These are phyloP conservation scores for Porpolomopsis calyptriformis DNA, from an alignment of 768 basidiomycete genomes.

Conservation along the genomic window DNA sequence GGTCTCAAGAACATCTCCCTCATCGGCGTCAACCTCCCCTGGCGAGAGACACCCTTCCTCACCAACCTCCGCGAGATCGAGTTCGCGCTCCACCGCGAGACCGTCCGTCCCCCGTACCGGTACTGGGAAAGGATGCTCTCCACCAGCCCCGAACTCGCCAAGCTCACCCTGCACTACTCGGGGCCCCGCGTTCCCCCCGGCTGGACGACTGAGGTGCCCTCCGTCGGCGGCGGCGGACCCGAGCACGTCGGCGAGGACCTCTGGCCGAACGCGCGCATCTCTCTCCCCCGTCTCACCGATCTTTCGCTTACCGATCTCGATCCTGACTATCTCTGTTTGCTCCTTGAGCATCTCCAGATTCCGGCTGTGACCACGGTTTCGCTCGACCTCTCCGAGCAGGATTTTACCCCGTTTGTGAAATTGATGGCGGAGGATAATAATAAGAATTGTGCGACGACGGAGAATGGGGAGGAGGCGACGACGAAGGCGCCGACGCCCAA, in stretches of 20 bases:
- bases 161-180: slow-evolving; percentile 46
- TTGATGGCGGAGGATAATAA: slow-evolving; percentile 21
- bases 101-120: slow-evolving; percentile 43
- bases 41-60: slow-evolving; percentile 42
- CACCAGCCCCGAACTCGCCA: slow-evolving; percentile 35
- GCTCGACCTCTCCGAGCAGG: slow-evolving; percentile 45
- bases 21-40: slow-evolving; percentile 57
- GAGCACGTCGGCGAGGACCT: slow-evolving; percentile 24
- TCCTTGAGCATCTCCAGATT: slow-evolving; percentile 36
- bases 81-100: slow-evolving; percentile 50
- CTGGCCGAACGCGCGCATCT: slow-evolving; percentile 26
- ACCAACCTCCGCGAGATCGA: slow-evolving; percentile 39
- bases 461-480: neutral
- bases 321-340: slow-evolving; percentile 37
- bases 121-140: slow-evolving; percentile 48
- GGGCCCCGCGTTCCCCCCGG: slow-evolving; percentile 29
- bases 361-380: slow-evolving; percentile 35
- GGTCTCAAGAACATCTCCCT: slow-evolving; percentile 44
- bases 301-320: slow-evolving; percentile 47
- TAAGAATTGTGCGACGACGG: slow-evolving; percentile 2
- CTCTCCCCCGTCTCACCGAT: slow-evolving; percentile 29
- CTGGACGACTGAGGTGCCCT: neutral
- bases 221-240: slow-evolving; percentile 6
- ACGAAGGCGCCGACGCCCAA: slow-evolving; percentile 13
- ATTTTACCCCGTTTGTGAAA: slow-evolving; percentile 38